Evolutionary conservation across 2,329 filamentous ascomycete genomes (phyloP).

Genomic region (Raffaelea arxii): DNA sequence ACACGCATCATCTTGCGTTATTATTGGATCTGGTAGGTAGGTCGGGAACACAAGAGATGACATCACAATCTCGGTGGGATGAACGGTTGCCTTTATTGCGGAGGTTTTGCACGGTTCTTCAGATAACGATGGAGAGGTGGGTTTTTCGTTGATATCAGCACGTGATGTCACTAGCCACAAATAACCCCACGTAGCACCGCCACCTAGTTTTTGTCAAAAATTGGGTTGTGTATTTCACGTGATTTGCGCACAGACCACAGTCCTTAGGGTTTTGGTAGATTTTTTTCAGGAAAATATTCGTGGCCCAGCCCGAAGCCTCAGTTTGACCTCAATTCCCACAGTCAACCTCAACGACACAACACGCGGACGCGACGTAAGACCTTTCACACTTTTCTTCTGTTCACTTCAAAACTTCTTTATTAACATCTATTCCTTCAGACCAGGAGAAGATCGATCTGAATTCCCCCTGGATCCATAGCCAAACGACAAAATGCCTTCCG

Average conservation of each 20-base stretch:
- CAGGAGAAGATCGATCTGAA: conserved; percentile 6
- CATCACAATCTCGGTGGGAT: too few species aligned
- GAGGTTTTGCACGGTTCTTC: too few species aligned
- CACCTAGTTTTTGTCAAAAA: not conserved
- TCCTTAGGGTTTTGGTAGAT: conserved; percentile 6
- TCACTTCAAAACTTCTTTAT: not conserved
- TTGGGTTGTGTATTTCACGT: not conserved
- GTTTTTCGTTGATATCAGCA: too few species aligned
- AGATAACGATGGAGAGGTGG: too few species aligned
- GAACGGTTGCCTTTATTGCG: too few species aligned
- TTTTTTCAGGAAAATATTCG: conserved; percentile 12
- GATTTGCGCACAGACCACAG: conserved; percentile 1
- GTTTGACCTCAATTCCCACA: conserved; percentile 9
- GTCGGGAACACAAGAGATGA: too few species aligned
- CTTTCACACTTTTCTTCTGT: conserved; percentile 25
- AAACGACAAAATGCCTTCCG: conserved; percentile 67
- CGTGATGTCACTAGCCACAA: not conserved
- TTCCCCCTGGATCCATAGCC: conserved; percentile 15
- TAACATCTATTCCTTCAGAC: conserved; percentile 30
- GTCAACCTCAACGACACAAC: conserved; percentile 12
- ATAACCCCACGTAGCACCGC: not conserved
- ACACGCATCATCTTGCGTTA: too few species aligned
- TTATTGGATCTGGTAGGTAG: too few species aligned
- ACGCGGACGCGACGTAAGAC: conserved; percentile 14
- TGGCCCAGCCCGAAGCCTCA: conserved; percentile 11